A percentile compares a stretch with the other conserved stretches of the same genome.
Conservation (phyloP, 75 land plant genomes). For the Pinus tabuliformis region DNA sequence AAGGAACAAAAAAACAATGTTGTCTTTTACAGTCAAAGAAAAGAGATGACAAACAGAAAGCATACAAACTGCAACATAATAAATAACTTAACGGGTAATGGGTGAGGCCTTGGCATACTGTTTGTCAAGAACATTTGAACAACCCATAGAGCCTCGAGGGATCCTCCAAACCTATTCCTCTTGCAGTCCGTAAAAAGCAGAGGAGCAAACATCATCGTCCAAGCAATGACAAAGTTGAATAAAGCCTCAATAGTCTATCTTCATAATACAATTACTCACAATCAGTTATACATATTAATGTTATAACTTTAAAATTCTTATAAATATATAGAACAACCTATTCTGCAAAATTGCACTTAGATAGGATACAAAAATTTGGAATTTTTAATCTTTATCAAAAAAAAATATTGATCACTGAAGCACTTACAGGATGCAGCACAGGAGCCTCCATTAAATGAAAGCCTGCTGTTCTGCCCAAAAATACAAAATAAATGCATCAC, state of each 20-base stretch:
- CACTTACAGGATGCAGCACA: slow-evolving; percentile 85
- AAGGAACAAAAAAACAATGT: background rate
- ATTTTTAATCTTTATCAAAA: background rate
- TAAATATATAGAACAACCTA: background rate
- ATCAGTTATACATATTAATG: too few species aligned
- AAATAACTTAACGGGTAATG: background rate
- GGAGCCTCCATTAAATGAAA: slow-evolving; percentile 84
- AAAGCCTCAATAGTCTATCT: slow-evolving; percentile 79
- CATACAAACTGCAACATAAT: slow-evolving; percentile 4
- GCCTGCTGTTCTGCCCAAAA: slow-evolving; percentile 85
- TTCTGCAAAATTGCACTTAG: background rate
- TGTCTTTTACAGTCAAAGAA: background rate
- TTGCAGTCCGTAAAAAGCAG: slow-evolving; percentile 75
- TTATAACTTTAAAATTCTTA: too few species aligned
- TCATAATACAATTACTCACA: background rate
- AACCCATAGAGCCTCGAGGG: slow-evolving; percentile 80
- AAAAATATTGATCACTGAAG: background rate
- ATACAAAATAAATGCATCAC: background rate
- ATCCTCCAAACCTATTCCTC: slow-evolving; percentile 68
- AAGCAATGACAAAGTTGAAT: slow-evolving; percentile 94
- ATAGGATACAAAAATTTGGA: background rate
- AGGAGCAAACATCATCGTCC: slow-evolving; percentile 97
- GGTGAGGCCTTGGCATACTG: slow-evolving; percentile 46
- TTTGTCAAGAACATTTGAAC: slow-evolving; percentile 95
- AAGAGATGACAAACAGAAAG: background rate